Evolutionary conservation across 495 filamentous ascomycete genomes (phyloP).

Genomic region (Tuber melanosporum): DNA sequence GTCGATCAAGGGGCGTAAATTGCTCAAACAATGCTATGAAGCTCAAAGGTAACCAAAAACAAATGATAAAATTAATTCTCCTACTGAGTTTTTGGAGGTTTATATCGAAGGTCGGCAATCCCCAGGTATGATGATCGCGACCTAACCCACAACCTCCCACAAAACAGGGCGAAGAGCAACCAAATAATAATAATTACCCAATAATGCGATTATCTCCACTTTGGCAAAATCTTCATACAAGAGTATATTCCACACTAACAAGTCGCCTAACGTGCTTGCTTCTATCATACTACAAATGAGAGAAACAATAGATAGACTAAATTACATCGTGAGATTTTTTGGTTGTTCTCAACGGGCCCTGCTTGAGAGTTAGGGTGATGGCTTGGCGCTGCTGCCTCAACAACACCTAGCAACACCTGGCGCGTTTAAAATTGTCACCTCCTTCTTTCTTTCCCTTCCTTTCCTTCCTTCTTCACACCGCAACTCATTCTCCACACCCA

Average conservation of each 20-base stretch:
- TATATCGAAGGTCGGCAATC: not conserved
- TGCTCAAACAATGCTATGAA: not conserved
- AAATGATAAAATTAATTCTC: not conserved
- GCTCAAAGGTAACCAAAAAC: not conserved
- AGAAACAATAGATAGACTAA: not conserved
- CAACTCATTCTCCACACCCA: constrained; percentile 20
- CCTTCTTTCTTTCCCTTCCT: constrained; percentile 19
- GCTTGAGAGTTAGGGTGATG: not conserved
- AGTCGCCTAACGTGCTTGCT: not conserved
- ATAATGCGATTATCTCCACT: not conserved
- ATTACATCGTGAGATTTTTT: not conserved
- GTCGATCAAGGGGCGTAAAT: not conserved
- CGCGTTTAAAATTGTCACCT: not conserved
- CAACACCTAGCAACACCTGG: not conserved
- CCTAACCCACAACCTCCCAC: not conserved
- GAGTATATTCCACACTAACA: not conserved
- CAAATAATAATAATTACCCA: not conserved
- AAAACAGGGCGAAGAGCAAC: not conserved
- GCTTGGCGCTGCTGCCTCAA: not conserved
- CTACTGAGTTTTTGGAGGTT: not conserved
- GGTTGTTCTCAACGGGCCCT: not conserved
- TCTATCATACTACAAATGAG: not conserved
- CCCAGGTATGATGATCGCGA: not conserved
- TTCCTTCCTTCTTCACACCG: constrained; percentile 11
- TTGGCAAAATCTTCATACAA: not conserved